Base-by-base conservation (phyloP, 23 red algal species). In the Gracilaria domingensis region DNA sequence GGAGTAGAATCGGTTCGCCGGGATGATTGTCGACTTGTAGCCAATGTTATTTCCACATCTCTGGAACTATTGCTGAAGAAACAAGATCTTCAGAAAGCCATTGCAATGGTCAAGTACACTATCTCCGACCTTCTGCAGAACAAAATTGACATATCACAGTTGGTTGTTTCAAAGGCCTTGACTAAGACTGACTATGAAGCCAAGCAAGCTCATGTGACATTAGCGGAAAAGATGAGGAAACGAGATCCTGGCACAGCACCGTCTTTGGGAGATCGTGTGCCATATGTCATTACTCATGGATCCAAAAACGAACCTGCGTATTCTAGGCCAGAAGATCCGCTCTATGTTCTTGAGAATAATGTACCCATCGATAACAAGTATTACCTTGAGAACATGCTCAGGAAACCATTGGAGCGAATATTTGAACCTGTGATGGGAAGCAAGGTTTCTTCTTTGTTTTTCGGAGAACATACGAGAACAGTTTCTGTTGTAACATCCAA, bases 361-460 rank as follows among this genome's bases (percentile, higher is more conserved):
- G 62, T 94, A n/a, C 91, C 97, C 57, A 93, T 99, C 62, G 97
- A 99, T 80, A 93, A 93, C 24, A 79, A 81, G 54, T 99, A 99
- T 50, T 99, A 99, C 60, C 62, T 99, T 33, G 95, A 99, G 33
- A 99, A 99, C 79, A 99, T 99, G 97, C 81, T 99, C 18, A 89
- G 94, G 30, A 99, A 99, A 56, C 97, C 97, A 25, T 64, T 99
- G 45, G 97, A 99, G 80, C 85, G 97, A 69, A 99, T 99, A 49
- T 99, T 99, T 89, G 84, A 89, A 28, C 86, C 96, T 50, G 90
- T 96, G 23, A 83, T 80, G 79, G 75, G 71, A 28, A 78, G 30
- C 26, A 45, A 50, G 7, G 96, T 88, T 36, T 82, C 87, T 9
- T 65, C 81, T 35, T 86, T 99, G 18, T 99, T 99, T 82, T 78